phyloP scores from a whole-genome alignment of 1,284 basidiomycete genomes.

The Ceratobasidium papillatum region DNA sequence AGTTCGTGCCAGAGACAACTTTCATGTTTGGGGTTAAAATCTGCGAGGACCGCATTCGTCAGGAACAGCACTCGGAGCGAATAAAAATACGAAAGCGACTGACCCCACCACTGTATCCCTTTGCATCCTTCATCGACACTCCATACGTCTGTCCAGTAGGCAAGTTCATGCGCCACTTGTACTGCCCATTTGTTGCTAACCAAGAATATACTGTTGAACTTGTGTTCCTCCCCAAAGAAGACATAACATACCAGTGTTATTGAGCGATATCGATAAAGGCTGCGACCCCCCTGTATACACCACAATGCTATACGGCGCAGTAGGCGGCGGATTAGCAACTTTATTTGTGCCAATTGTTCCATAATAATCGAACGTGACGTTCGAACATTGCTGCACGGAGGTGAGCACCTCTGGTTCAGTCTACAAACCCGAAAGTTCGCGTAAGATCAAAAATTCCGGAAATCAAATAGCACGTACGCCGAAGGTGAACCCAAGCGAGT shows the following conservation, averaged over 20 bases:
- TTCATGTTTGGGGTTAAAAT: constrained; percentile 2
- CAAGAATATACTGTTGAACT: not conserved
- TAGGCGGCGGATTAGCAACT: constrained; percentile 15
- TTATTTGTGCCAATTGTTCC: not conserved
- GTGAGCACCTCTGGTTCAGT: not conserved
- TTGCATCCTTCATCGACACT: constrained; percentile 31
- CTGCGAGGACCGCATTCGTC: not conserved
- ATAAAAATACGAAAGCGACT: not conserved
- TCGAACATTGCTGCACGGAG: constrained; percentile 11
- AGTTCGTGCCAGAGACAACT: not conserved
- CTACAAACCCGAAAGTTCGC: not conserved
- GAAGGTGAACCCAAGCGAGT: constrained; percentile 24
- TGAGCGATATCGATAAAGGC: not conserved
- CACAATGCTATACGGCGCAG: constrained; percentile 8
- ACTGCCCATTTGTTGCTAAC: not conserved
- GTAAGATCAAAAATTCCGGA: not conserved
- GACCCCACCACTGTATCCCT: constrained; percentile 26
- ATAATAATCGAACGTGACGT: constrained; percentile 19
- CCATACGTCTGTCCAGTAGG: constrained; percentile 14
- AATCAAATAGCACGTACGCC: constrained; percentile 1
- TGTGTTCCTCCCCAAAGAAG: not conserved
- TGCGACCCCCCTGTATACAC: constrained; percentile 22
- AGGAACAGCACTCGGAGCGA: not conserved
- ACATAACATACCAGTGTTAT: constrained; percentile 10
- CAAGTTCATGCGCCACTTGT: constrained; percentile 23